These are phyloP conservation scores for Didymella keratinophila DNA, from an alignment of 2,329 filamentous ascomycete genomes.

Conservation along the genomic window DNA sequence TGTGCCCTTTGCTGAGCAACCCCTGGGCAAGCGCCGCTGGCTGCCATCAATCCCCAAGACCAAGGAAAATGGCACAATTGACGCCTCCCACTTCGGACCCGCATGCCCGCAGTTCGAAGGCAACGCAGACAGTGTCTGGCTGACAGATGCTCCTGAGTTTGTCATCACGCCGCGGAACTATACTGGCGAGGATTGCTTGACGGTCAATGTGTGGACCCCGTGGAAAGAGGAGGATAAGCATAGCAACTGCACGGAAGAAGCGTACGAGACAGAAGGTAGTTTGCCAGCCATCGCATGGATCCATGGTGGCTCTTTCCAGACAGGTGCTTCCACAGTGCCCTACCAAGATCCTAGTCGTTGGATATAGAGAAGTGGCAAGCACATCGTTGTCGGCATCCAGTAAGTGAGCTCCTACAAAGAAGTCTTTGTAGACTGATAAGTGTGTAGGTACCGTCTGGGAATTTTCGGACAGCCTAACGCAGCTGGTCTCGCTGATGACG, in stretches of 20 bases:
- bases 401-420: conserved; percentile 16
- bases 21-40: conserved; percentile 44
- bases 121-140: conserved; percentile 31
- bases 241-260: conserved; percentile 11
- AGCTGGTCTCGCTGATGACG: conserved; percentile 34
- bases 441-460: conserved; percentile 45
- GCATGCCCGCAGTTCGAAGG: conserved; percentile 40
- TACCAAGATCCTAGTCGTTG: conserved; percentile 44
- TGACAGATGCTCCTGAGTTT: conserved; percentile 38
- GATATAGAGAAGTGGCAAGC: conserved; percentile 47
- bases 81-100: conserved; percentile 40
- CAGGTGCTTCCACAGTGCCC: conserved; percentile 55
- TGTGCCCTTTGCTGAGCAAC: conserved; percentile 50
- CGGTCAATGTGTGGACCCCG: conserved; percentile 58
- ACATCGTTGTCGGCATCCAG: conserved; percentile 47
- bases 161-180: conserved; percentile 28
- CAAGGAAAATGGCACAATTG: conserved; percentile 27
- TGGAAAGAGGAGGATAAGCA: conserved; percentile 15
- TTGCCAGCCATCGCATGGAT: conserved; percentile 59
- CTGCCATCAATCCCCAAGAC: conserved; percentile 39
- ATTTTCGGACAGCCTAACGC: conserved; percentile 53
- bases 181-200: conserved; percentile 57
- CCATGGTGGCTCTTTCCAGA: conserved; percentile 58
- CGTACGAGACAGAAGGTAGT: conserved; percentile 19
- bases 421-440: not conserved